phyloP scores from a whole-genome alignment of 768 basidiomycete species.

The Lyophyllum atratum region DNA sequence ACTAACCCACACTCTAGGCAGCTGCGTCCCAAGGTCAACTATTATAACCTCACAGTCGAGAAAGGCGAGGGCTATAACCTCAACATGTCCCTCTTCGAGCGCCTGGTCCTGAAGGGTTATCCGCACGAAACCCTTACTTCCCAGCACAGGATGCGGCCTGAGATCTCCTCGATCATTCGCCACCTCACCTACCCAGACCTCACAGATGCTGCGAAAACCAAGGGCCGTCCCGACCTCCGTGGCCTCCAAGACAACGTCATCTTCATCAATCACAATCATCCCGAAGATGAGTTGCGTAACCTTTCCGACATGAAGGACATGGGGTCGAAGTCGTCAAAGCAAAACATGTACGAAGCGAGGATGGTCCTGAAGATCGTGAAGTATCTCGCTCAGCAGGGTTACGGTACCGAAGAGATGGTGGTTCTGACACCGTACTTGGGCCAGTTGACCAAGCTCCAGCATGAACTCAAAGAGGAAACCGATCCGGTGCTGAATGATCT shows the following conservation, averaged over 20 bases:
- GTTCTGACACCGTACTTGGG: slow-evolving; percentile 72
- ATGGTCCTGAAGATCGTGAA: slow-evolving; percentile 70
- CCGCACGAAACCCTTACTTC: slow-evolving; percentile 56
- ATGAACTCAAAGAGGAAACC: slow-evolving; percentile 42
- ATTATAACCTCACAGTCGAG: slow-evolving; percentile 62
- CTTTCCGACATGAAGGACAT: slow-evolving; percentile 48
- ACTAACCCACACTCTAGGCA: slow-evolving; percentile 44
- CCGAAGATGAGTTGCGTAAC: slow-evolving; percentile 48
- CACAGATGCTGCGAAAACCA: slow-evolving; percentile 51
- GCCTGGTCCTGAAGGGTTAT: slow-evolving; percentile 60
- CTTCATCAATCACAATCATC: slow-evolving; percentile 58
- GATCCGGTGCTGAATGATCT: slow-evolving; percentile 68
- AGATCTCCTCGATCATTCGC: background rate
- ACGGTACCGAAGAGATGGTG: slow-evolving; percentile 59
- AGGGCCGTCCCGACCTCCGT: slow-evolving; percentile 49
- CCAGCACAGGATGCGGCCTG: slow-evolving; percentile 43
- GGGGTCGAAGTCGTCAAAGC: slow-evolving; percentile 56
- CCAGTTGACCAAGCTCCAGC: slow-evolving; percentile 54
- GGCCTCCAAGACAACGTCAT: slow-evolving; percentile 61
- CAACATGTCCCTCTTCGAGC: slow-evolving; percentile 70
- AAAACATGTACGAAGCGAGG: slow-evolving; percentile 56
- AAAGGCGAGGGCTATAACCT: slow-evolving; percentile 68
- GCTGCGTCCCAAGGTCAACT: slow-evolving; percentile 71
- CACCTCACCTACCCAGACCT: slow-evolving; percentile 55
- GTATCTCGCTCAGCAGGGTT: slow-evolving; percentile 71